Evolutionary conservation across 2,329 filamentous ascomycete species (phyloP), one percentile per base, ranked within the genome.

Genomic region (Annulohypoxylon truncatum): DNA sequence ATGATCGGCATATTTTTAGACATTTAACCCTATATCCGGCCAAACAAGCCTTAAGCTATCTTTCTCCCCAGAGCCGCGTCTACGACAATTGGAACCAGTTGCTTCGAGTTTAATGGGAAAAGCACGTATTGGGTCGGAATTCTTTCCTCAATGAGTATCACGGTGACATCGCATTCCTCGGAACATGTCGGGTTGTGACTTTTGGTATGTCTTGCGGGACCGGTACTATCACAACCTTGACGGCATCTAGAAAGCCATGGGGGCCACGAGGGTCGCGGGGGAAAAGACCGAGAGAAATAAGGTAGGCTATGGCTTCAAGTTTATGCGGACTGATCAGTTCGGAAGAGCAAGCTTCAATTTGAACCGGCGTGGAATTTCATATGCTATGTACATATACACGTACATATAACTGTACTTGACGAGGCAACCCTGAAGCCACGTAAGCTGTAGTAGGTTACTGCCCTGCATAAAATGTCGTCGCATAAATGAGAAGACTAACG

Each of bases 391-490:
- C 29, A 31, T 31, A 31, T 31, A 31, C 29, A 31, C 13, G 13
- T 31, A 31, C 29, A 31, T 31, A 31, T 31, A 28, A 47, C 22
- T 47, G 22, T 26, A 47, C 46, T 5, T 61, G 29, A 59, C 28
- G 46, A 63, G 38, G 46, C 46, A 59, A 51, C 42, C 42, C 12
- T 29, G 20, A n/a, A 57, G 54, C 64, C 64, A 64, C 64, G 64
- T 67, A 67, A 67, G 60, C 64, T 50, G n/a, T 58, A 48, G 59
- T 40, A 35, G 35, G n/a, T 22, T 64, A 38, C 38, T 53, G 20
- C 33, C 33, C 48, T 42, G 33, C 18, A 47, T 15, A 46, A 24
- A 55, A 40, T 10, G 13, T 8, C 10, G 24, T 47, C 24, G 48
- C 29, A 66, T 58, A 40, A 54, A 28, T 48, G 7, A 20, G 20